Percentiles rank a stretch among this genome's conserved stretches.
phyloP scores from a whole-genome alignment of 2,329 filamentous ascomycete genomes.

The Colletotrichum viniferum region DNA sequence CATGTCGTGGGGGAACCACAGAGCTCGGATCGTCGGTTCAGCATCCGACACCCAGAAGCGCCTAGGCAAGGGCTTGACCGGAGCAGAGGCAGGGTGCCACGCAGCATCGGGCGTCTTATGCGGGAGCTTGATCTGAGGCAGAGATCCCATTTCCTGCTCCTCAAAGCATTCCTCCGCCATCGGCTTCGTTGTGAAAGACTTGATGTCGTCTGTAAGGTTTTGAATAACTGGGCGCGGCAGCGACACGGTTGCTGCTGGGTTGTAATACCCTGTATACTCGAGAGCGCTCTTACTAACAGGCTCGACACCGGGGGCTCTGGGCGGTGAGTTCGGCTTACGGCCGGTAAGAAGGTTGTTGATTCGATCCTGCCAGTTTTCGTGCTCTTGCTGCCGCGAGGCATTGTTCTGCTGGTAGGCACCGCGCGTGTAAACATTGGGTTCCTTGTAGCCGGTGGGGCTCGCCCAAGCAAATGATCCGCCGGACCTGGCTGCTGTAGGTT shows the following conservation, averaged over 20 bases:
- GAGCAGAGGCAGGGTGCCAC: constrained; percentile 63
- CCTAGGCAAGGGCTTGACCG: constrained; percentile 58
- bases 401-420: constrained; percentile 17
- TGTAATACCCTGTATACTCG: constrained; percentile 55
- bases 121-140: constrained; percentile 74
- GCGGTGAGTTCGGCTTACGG: constrained; percentile 60
- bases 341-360: constrained; percentile 81
- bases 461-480: constrained; percentile 38
- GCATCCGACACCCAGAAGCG: constrained; percentile 52
- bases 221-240: constrained; percentile 47
- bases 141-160: constrained; percentile 78
- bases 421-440: constrained; percentile 21
- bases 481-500: constrained; percentile 35
- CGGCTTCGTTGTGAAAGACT: constrained; percentile 62
- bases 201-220: not conserved
- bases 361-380: constrained; percentile 75
- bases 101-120: constrained; percentile 63
- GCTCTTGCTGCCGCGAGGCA: constrained; percentile 27
- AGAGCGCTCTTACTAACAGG: constrained; percentile 71
- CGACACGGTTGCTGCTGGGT: constrained; percentile 69
- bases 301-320: constrained; percentile 66
- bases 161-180: constrained; percentile 83
- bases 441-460: constrained; percentile 35
- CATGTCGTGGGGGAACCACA: constrained; percentile 28
- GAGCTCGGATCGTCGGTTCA: constrained; percentile 29